A percentile compares a stretch with the other conserved stretches of the same genome.
These are phyloP conservation scores for Boletus rex-veris DNA, from an alignment of 768 basidiomycete genomes.

Conservation along the genomic window DNA sequence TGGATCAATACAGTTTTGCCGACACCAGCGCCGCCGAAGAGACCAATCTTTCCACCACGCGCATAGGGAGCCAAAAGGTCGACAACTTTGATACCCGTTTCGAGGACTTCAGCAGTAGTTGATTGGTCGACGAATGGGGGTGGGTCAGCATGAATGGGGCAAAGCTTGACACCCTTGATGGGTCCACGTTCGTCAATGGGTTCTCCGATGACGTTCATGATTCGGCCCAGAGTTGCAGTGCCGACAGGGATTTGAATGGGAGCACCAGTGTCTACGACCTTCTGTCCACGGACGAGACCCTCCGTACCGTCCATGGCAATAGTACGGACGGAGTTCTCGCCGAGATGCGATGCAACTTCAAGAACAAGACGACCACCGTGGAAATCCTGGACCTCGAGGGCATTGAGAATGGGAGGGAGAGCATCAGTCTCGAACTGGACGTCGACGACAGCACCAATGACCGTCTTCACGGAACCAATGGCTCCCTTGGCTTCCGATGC, in stretches of 20 bases:
- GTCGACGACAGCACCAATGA: slow-evolving; percentile 99
- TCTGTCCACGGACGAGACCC: slow-evolving; percentile 98
- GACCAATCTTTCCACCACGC: slow-evolving; percentile 99
- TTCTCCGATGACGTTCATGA: slow-evolving; percentile 99
- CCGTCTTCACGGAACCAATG: slow-evolving; percentile 87
- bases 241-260: slow-evolving; percentile 98
- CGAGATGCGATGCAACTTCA: slow-evolving; percentile 97
- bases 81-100: slow-evolving; percentile 99
- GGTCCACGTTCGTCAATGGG: slow-evolving; percentile 99
- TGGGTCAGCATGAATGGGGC: slow-evolving; percentile 95
- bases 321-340: slow-evolving; percentile 98
- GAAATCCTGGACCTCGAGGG: slow-evolving; percentile 96
- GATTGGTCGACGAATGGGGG: slow-evolving; percentile 98
- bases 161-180: slow-evolving; percentile 91
- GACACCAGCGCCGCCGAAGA: slow-evolving; percentile 99
- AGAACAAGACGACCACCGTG: slow-evolving; percentile 95
- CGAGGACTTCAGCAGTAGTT: slow-evolving; percentile 96
- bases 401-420: slow-evolving; percentile 97
- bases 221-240: slow-evolving; percentile 89
- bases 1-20: slow-evolving; percentile 99
- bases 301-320: slow-evolving; percentile 99
- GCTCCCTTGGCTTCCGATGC: slow-evolving; percentile 81
- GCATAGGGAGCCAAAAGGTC: slow-evolving; percentile 99
- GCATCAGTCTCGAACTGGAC: slow-evolving; percentile 92
- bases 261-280: slow-evolving; percentile 93